Conservation (phyloP, 2,329 filamentous ascomycete genomes). For the Rutstroemia sp. region DNA sequence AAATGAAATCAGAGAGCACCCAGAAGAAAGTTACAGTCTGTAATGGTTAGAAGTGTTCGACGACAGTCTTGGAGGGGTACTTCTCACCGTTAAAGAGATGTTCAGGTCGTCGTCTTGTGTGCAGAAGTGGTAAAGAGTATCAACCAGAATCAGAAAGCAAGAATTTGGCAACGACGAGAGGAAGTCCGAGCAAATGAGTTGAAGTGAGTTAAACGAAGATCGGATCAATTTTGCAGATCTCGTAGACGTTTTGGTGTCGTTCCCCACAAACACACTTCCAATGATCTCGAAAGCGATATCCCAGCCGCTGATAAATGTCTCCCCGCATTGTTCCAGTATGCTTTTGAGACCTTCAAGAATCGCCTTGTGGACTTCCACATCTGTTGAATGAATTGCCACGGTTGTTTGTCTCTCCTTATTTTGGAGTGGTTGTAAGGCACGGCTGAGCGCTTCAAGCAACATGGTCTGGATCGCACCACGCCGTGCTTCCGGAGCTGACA, state of each 20-base stretch:
- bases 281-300: conserved; percentile 79
- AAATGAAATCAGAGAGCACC: conserved; percentile 86
- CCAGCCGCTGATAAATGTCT: conserved; percentile 79
- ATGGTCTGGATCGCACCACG: conserved; percentile 62
- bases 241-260: conserved; percentile 30
- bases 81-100: conserved; percentile 75
- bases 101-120: conserved; percentile 89
- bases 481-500: conserved; percentile 41
- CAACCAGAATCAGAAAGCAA: conserved; percentile 71
- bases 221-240: conserved; percentile 70
- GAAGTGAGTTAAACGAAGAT: conserved; percentile 80
- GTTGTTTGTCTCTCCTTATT: conserved; percentile 43
- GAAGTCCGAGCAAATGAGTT: conserved; percentile 94
- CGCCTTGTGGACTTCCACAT: conserved; percentile 74
- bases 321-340: conserved; percentile 81
- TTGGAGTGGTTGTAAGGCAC: conserved; percentile 53
- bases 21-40: conserved; percentile 91
- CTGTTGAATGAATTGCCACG: conserved; percentile 53
- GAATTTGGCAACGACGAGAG: conserved; percentile 62
- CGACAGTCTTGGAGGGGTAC: conserved; percentile 5
- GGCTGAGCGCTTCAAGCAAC: conserved; percentile 59
- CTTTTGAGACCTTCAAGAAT: conserved; percentile 73
- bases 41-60: conserved; percentile 9
- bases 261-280: conserved; percentile 62
- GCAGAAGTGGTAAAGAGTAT: conserved; percentile 84